phyloP scores from a whole-genome alignment of 73 alveolate species.

The Paramecium biaurelia region DNA sequence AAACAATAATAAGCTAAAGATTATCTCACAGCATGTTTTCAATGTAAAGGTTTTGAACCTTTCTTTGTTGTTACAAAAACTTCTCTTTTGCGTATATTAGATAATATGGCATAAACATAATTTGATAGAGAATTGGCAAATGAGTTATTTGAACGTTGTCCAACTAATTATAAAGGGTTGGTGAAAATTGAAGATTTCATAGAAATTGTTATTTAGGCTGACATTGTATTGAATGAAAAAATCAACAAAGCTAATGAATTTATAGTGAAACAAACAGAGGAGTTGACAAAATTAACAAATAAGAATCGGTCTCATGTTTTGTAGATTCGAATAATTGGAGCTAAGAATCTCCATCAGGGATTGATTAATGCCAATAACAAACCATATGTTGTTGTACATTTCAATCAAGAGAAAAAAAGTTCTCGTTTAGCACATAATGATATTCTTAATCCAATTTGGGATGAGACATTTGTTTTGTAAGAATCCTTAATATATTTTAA shows the following conservation, averaged over 20 bases:
- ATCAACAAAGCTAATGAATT: neutral
- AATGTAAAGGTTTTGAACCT: constrained; percentile 1
- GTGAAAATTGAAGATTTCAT: constrained; percentile 40
- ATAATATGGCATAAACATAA: neutral
- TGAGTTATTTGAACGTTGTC: constrained; percentile 21
- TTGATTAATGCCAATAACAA: neutral
- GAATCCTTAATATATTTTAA: neutral
- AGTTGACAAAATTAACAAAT: neutral
- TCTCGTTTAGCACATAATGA: neutral
- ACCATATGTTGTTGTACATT: constrained; percentile 31
- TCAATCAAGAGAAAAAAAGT: neutral
- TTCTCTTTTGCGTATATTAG: constrained; percentile 1
- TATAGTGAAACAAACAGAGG: neutral
- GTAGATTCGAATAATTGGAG: neutral
- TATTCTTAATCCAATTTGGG: constrained; percentile 7
- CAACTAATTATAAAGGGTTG: neutral
- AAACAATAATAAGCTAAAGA: neutral
- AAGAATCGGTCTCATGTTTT: neutral
- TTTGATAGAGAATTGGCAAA: constrained; percentile 30
- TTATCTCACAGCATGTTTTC: constrained; percentile 23
- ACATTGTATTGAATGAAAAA: neutral
- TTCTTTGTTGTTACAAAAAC: neutral
- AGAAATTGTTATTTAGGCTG: constrained; percentile 11
- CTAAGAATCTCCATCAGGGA: neutral
- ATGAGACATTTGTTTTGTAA: neutral